Conservation (phyloP, 352 stramenopile genomes). For the Phytopythium sindhum region DNA sequence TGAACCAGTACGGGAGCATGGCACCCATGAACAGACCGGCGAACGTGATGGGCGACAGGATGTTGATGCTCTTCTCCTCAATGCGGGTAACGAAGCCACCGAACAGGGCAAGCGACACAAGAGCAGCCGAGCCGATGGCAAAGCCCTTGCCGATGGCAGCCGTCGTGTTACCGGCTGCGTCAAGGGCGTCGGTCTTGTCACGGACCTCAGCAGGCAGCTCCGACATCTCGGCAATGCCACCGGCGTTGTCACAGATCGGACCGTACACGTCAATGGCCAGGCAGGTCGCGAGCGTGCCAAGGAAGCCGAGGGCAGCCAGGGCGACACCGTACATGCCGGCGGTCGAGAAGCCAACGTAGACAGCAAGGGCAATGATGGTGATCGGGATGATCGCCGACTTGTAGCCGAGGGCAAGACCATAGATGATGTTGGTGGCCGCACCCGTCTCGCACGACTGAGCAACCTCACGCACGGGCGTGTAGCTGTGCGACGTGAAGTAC, state of each 20-base stretch:
- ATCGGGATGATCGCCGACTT: conserved; percentile 99
- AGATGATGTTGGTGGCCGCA: conserved; percentile 99
- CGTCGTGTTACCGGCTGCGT: conserved; percentile 99
- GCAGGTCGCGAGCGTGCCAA: conserved; percentile 97
- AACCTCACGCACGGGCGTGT: conserved; percentile 95
- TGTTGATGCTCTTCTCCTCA: conserved; percentile 94
- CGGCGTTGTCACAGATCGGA: conserved; percentile 99
- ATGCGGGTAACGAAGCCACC: conserved; percentile 98
- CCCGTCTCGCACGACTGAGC: conserved; percentile 97
- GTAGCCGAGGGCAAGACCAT: conserved; percentile 98
- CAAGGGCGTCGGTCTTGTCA: conserved; percentile 99
- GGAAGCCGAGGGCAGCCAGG: conserved; percentile 98
- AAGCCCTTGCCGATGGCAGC: conserved; percentile 99
- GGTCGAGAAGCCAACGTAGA: conserved; percentile 97
- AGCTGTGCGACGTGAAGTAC: conserved; percentile 99
- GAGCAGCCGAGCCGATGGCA: conserved; percentile 97
- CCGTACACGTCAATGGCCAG: conserved; percentile 99
- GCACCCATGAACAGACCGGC: conserved; percentile 98
- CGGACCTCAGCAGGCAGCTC: conserved; percentile 95
- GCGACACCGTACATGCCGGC: conserved; percentile 97
- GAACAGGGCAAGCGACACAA: conserved; percentile 98
- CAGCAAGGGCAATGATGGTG: conserved; percentile 95
- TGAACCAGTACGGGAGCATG: conserved; percentile 99
- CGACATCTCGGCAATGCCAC: conserved; percentile 99
- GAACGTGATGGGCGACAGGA: conserved; percentile 97